Base-by-base conservation (phyloP, 2,329 filamentous ascomycete genomes). In the Xylariales sp. region DNA sequence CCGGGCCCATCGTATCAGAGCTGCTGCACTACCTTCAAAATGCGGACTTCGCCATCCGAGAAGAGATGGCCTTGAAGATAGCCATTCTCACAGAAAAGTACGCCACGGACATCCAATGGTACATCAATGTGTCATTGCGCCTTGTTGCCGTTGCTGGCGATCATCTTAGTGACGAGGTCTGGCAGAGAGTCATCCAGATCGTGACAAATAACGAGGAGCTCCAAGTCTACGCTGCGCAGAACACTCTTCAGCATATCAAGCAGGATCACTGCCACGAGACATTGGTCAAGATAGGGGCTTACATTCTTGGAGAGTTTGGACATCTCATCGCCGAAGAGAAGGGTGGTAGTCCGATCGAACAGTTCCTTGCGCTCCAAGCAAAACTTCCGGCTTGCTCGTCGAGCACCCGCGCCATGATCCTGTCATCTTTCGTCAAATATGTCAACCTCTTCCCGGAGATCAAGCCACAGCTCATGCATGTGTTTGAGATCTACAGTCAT, bases 51-150 rank as follows among this genome's bases (percentile, higher is more conserved):
- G 91, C 91, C 4, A 96, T 98, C 55, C 82, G 94, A 49, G 94
- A 98, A 68, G 93, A 98, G 64, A 98, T 98, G 93, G 93, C 97
- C 4, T 73, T 98, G 48, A 98, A 98, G 69, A 95, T 98, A 64
- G 93, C 93, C 39, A 98, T 98, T 57, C 66, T 98, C 50, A 97
- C 94, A 0, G 93, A 98, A 62, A 97, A 97, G 61, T 98, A 98
- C 61, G 93, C 93, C 18, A 96, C 90, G 1, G 93, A 98, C 57
- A 88, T 95, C 15, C 91, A 97, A 68, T 98, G 93, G 93, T 98
- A 98, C 63, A 94, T 98, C 48, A 91, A 98, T 60, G 96, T 97
- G 52, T 95, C 93, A 9, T 73, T 98, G 51, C 82, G 91, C 42
- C 77, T 98, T 39, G 90, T 98, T 45, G 89, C 91, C 44, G 90